Percentiles rank a stretch among this genome's conserved stretches.
phyloP scores from a whole-genome alignment of 441 rosid species.

The Dalechampia spathulata region DNA sequence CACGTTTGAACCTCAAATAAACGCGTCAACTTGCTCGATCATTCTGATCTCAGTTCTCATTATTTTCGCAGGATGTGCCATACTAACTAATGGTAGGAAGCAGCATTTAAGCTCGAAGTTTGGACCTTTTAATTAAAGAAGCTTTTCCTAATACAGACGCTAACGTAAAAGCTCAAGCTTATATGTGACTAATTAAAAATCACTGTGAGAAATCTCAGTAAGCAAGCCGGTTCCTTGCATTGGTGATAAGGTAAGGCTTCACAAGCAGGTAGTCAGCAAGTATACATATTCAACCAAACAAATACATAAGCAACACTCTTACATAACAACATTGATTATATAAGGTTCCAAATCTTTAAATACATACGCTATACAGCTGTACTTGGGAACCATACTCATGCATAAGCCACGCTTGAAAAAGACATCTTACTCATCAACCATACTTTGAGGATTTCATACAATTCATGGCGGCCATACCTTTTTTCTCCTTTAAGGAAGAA shows the following conservation, averaged over 20 bases:
- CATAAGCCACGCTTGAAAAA: constrained; percentile 10
- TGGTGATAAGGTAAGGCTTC: not conserved
- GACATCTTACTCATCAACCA: constrained; percentile 14
- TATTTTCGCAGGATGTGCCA: not conserved
- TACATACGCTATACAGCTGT: constrained; percentile 20
- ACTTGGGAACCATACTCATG: constrained; percentile 15
- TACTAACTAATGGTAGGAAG: too few species aligned
- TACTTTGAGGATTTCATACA: constrained; percentile 9
- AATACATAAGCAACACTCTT: not conserved
- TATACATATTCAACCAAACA: not conserved
- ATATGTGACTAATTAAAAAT: too few species aligned
- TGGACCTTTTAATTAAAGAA: not conserved
- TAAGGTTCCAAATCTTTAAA: not conserved
- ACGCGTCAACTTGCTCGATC: not conserved
- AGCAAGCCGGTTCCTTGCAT: not conserved
- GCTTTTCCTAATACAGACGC: too few species aligned
- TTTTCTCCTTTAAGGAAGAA: constrained; percentile 13
- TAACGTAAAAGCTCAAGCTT: not conserved
- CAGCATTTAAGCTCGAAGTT: too few species aligned
- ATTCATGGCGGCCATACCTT: constrained; percentile 23
- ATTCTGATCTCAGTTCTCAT: not conserved
- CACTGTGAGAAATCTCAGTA: not conserved
- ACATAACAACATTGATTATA: not conserved
- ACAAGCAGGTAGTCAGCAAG: not conserved
- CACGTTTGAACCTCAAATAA: not conserved